Percentiles rank a stretch among this genome's conserved stretches.
These are phyloP conservation scores for Pyrenula aspistea DNA, from an alignment of 495 filamentous ascomycete genomes.

Conservation along the genomic window DNA sequence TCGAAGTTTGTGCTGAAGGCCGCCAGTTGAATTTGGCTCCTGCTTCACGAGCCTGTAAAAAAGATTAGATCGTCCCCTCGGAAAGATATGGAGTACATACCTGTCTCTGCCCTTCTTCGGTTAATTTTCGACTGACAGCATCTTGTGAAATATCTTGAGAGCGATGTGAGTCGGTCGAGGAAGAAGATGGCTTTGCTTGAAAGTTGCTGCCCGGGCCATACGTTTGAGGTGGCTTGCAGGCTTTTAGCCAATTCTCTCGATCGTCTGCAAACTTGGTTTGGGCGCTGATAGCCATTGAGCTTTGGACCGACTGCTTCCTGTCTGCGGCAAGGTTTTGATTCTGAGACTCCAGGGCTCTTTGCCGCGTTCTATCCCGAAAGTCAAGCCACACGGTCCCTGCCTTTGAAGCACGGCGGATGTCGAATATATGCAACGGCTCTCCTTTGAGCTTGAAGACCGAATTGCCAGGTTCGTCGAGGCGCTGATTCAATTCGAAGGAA, in stretches of 20 bases:
- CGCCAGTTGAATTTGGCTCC: background rate
- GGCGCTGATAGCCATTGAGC: no score
- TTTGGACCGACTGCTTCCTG: no score
- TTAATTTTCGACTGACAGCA: background rate
- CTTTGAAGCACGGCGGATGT: conserved; percentile 29
- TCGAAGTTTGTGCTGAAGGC: background rate
- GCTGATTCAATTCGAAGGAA: conserved; percentile 35
- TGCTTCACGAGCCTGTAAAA: background rate
- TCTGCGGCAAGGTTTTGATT: no score
- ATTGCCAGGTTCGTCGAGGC: conserved; percentile 30
- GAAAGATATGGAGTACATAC: no score
- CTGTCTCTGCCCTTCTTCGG: background rate
- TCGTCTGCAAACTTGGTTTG: no score
- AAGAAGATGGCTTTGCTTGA: no score
- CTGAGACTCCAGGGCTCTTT: background rate
- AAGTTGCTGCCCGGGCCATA: no score
- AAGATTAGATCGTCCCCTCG: no score
- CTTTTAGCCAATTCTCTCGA: background rate
- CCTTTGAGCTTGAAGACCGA: conserved; percentile 1
- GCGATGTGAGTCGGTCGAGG: no score
- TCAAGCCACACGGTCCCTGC: background rate
- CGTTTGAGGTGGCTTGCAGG: conserved; percentile 1
- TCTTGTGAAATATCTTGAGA: no score
- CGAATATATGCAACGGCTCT: conserved; percentile 31
- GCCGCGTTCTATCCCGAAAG: background rate